These are phyloP conservation scores for Vitis rotundifolia DNA, from an alignment of 164 flowering plant species.

Conservation along the genomic window DNA sequence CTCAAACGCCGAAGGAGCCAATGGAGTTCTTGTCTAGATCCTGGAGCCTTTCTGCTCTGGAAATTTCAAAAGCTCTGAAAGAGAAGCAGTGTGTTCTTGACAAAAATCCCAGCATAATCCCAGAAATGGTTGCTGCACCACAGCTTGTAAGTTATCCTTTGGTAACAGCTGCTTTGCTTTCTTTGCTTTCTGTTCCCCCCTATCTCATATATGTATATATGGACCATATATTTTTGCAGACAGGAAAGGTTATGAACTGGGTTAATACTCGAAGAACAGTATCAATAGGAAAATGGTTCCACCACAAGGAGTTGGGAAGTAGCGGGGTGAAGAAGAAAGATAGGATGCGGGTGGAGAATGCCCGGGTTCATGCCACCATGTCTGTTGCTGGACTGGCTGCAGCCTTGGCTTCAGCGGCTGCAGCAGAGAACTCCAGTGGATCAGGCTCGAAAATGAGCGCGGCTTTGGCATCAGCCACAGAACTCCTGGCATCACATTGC, in stretches of 20 bases:
- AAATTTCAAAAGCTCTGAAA: constrained; percentile 77
- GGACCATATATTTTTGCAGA: constrained; percentile 24
- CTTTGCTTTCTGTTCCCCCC: neutral
- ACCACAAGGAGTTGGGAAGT: constrained; percentile 44
- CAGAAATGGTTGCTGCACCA: constrained; percentile 26
- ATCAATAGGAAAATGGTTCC: constrained; percentile 79
- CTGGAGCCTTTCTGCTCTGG: constrained; percentile 88
- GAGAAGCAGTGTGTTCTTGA: constrained; percentile 35
- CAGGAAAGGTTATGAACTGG: constrained; percentile 28
- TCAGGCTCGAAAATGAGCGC: constrained; percentile 53
- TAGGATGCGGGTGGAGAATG: constrained; percentile 63
- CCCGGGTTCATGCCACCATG: constrained; percentile 66
- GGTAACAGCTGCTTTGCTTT: neutral
- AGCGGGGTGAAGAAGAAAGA: constrained; percentile 66
- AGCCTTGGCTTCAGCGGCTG: constrained; percentile 75
- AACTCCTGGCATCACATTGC: constrained; percentile 82
- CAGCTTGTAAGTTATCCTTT: constrained; percentile 39
- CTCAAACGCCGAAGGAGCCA: constrained; percentile 89
- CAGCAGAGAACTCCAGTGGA: constrained; percentile 41
- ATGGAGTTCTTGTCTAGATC: constrained; percentile 93
- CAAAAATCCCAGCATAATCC: constrained; percentile 21
- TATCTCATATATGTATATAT: neutral
- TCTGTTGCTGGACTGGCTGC: constrained; percentile 84
- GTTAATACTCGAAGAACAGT: constrained; percentile 24
- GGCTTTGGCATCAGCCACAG: constrained; percentile 81